A percentile compares a stretch with the other conserved stretches of the same genome.
phyloP scores from a whole-genome alignment of 345 rosid species.

The Gossypium australe region DNA sequence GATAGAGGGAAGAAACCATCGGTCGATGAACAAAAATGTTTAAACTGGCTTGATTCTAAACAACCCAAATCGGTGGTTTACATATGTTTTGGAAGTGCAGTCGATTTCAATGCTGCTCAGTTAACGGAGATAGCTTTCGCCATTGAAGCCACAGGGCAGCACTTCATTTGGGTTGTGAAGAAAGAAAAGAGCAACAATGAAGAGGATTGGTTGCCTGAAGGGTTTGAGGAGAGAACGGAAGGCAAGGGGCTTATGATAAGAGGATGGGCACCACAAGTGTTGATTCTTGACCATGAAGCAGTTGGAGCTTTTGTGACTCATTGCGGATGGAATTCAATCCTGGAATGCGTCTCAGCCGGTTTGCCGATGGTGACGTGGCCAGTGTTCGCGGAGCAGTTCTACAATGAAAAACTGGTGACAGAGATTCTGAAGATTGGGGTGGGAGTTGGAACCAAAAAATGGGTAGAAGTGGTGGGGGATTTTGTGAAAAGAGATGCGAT shows the following conservation, averaged over 20 bases:
- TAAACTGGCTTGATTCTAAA: constrained; percentile 39
- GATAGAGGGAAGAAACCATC: constrained; percentile 27
- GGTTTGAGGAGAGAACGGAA: constrained; percentile 34
- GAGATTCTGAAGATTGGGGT: constrained; percentile 36
- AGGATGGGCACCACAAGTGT: constrained; percentile 61
- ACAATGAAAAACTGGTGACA: constrained; percentile 46
- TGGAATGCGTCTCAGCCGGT: constrained; percentile 45
- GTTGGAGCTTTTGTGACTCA: constrained; percentile 53
- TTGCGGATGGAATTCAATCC: constrained; percentile 53
- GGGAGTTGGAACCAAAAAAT: constrained; percentile 29
- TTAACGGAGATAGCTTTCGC: constrained; percentile 36
- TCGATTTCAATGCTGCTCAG: constrained; percentile 23
- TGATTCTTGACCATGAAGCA: constrained; percentile 49
- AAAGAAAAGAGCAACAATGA: constrained; percentile 8
- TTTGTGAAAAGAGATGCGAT: constrained; percentile 34
- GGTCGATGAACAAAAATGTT: constrained; percentile 26
- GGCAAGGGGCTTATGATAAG: constrained; percentile 39
- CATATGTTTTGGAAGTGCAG: constrained; percentile 35
- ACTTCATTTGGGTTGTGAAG: constrained; percentile 46
- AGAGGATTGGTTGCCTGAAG: constrained; percentile 47
- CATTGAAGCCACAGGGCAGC: constrained; percentile 34
- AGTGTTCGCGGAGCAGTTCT: constrained; percentile 38
- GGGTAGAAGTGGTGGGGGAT: constrained; percentile 20
- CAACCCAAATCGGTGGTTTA: constrained; percentile 40
- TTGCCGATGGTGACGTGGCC: constrained; percentile 57